phyloP scores from a whole-genome alignment of 2,329 filamentous ascomycete genomes.

The Aspergillus neoniger region DNA sequence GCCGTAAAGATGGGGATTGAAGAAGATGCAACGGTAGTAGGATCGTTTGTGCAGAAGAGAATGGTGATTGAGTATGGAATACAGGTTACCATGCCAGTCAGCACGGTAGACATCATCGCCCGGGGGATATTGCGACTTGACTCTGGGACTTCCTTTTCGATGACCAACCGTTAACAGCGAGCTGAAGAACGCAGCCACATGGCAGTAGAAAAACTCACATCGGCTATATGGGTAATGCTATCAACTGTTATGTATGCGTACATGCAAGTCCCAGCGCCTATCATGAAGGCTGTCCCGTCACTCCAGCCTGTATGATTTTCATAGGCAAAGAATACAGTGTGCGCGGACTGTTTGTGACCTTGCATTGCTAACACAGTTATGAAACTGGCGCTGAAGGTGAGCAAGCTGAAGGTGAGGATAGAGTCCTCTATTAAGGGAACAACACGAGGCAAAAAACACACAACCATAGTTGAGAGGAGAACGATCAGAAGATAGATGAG shows the following conservation, averaged over 20 bases:
- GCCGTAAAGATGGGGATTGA: slow-evolving; percentile 22
- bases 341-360: slow-evolving; percentile 17
- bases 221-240: slow-evolving; percentile 28
- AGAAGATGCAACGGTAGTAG: slow-evolving; percentile 18
- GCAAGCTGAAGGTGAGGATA: slow-evolving; percentile 22
- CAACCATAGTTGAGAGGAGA: slow-evolving; percentile 12
- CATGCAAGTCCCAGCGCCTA: slow-evolving; percentile 29
- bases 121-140: slow-evolving; percentile 23
- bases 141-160: slow-evolving; percentile 21
- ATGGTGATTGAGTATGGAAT: slow-evolving; percentile 23
- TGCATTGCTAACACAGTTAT: slow-evolving; percentile 29
- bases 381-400: slow-evolving; percentile 28
- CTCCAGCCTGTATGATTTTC: slow-evolving; percentile 29
- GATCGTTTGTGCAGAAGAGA: slow-evolving; percentile 24
- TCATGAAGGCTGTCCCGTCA: slow-evolving; percentile 24
- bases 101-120: slow-evolving; percentile 24
- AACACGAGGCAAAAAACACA: slow-evolving; percentile 16
- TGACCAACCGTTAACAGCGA: background rate
- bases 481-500: slow-evolving; percentile 22
- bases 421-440: slow-evolving; percentile 19
- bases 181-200: background rate
- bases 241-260: slow-evolving; percentile 29
- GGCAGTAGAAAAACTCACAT: slow-evolving; percentile 10
- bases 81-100: slow-evolving; percentile 22
- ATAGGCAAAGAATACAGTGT: slow-evolving; percentile 18